phyloP scores from a whole-genome alignment of 2,329 filamentous ascomycete species.

The Colletotrichum tofieldiae region DNA sequence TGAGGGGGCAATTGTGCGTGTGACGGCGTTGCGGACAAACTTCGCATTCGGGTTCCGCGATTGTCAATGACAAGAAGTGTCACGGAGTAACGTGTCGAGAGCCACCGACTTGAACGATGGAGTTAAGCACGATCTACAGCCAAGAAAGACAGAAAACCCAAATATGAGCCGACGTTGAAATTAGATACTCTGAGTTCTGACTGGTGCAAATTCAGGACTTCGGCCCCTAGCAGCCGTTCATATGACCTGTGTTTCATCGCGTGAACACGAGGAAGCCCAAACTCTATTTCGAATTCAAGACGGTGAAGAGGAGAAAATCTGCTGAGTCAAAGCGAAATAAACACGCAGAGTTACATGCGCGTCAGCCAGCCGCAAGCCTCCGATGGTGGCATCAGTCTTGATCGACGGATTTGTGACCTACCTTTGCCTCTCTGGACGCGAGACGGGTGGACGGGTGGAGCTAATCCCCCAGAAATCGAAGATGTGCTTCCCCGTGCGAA shows the following conservation, averaged over 20 bases:
- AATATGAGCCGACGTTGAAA: slow-evolving; percentile 19
- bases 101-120: background rate
- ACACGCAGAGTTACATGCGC: background rate
- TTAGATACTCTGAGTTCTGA: slow-evolving; percentile 21
- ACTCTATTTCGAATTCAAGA: slow-evolving; percentile 20
- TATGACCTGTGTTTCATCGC: slow-evolving; percentile 27
- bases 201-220: slow-evolving; percentile 31
- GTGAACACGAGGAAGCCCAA: slow-evolving; percentile 14
- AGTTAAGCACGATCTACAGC: no score
- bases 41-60: background rate
- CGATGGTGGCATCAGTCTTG: background rate
- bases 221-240: background rate
- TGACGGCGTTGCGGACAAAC: background rate
- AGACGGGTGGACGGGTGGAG: background rate
- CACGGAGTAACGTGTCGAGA: background rate
- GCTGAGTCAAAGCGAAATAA: background rate
- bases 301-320: slow-evolving; percentile 9
- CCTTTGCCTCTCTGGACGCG: background rate
- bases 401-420: background rate
- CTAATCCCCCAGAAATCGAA: background rate
- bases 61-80: background rate
- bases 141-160: slow-evolving; percentile 1
- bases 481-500: background rate
- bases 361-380: background rate
- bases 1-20: background rate